Base-by-base conservation (phyloP, 2,329 filamentous ascomycete species). In the Pyricularia pennisetigena region DNA sequence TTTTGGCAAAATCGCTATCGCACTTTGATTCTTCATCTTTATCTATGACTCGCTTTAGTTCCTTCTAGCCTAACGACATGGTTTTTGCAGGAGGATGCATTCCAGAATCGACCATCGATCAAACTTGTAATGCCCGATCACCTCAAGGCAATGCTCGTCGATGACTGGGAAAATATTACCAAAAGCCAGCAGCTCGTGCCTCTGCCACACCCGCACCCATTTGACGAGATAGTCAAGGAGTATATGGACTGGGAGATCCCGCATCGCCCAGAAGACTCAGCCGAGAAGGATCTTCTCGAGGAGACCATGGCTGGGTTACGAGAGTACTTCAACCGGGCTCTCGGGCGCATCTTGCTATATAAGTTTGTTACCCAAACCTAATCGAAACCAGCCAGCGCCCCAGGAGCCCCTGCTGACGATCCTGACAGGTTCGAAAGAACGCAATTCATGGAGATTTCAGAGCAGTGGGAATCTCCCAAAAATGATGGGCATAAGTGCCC, bases 101-200 rank as follows among this genome's bases (percentile, higher is more conserved):
- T 97, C 76, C 88, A 93, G 75, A 85, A 86, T 71, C 89, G 93
- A 69, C 94, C 94, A 24, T 92, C 93, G 23, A 90, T 99, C 74
- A 92, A 93, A 73, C 86, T 99, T 61, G 85, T 89, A 66, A 88
- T 98, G 71, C 93, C 95, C 0, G 95, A 98, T 75, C 88, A 91
- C 72, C 84, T 99, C 72, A 97, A 98, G 81, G 92, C 91, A 20
- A 85, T 97, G 71, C 87, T 99, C 3, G 95, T 99, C 26, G 95
- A 99, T 76, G 95, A 99, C 78, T 99, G 95, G 95, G 95, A 99
- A 78, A 97, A 97, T 74, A 89, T 99, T 70, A 99, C 95, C 68
- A 98, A 97, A 81, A 95, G 96, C 76, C 88, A 93, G 73, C 92
- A 94, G 75, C 88, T 98, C 4, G 92, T 97, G 35, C 89, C 92